phyloP scores from a whole-genome alignment of 2,329 filamentous ascomycete genomes.

The Teratosphaeria zuluensis region DNA sequence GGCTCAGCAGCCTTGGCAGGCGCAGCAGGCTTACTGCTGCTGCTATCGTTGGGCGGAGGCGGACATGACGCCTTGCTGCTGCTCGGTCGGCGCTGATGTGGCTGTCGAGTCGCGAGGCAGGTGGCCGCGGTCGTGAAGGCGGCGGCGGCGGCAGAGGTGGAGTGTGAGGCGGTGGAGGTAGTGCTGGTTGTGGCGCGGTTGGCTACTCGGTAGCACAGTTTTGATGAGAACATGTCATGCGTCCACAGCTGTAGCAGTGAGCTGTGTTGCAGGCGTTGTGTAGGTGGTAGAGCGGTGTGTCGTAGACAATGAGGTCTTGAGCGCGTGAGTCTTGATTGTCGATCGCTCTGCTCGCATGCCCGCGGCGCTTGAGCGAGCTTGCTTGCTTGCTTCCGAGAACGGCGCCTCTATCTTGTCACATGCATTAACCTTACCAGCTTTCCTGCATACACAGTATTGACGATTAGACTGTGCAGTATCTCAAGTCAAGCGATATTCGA shows the following conservation, averaged over 20 bases:
- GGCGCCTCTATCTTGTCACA: not conserved
- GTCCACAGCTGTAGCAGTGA: not conserved
- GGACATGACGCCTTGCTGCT: slow-evolving; percentile 43
- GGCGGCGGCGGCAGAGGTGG: slow-evolving; percentile 1
- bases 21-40: slow-evolving; percentile 22
- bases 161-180: not conserved
- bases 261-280: not conserved
- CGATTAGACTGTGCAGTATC: too few relatives aligned
- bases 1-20: slow-evolving; percentile 15
- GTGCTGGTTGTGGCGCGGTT: slow-evolving; percentile 17
- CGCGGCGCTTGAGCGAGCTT: not conserved
- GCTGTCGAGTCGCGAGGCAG: slow-evolving; percentile 27
- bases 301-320: not conserved
- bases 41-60: slow-evolving; percentile 31
- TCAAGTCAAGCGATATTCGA: too few relatives aligned
- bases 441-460: not conserved
- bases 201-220: slow-evolving; percentile 19
- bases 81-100: slow-evolving; percentile 41
- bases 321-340: not conserved
- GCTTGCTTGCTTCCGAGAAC: not conserved
- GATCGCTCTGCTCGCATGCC: not conserved
- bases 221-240: slow-evolving; percentile 23
- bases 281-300: not conserved
- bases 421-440: not conserved
- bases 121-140: slow-evolving; percentile 17